Percentiles rank a stretch among this genome's conserved stretches.
phyloP scores from a whole-genome alignment of 495 filamentous ascomycete species.

The Lentithecium fluviatile region DNA sequence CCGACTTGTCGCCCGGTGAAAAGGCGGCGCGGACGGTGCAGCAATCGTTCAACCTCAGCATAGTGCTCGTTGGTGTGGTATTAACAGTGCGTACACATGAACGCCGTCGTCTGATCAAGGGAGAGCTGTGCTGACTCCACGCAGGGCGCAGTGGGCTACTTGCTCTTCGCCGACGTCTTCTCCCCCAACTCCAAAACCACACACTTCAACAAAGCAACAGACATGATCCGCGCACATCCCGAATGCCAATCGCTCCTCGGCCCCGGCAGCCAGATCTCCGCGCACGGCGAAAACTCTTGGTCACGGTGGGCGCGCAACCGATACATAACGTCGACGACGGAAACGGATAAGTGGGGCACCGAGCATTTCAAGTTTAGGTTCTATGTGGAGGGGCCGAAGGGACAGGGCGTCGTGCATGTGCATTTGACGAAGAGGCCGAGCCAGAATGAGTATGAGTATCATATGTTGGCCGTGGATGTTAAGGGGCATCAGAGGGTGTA shows the following conservation, averaged over 20 bases:
- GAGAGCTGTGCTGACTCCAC: constrained; percentile 24
- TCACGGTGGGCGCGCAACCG: constrained; percentile 83
- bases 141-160: constrained; percentile 70
- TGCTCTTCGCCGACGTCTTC: constrained; percentile 85
- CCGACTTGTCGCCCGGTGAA: constrained; percentile 67
- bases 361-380: constrained; percentile 89
- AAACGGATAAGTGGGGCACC: constrained; percentile 69
- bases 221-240: constrained; percentile 70
- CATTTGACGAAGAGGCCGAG: constrained; percentile 71
- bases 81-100: constrained; percentile 61
- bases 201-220: constrained; percentile 85
- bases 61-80: constrained; percentile 71
- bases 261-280: constrained; percentile 68
- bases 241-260: constrained; percentile 75
- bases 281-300: constrained; percentile 78
- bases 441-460: constrained; percentile 71
- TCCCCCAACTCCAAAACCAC: constrained; percentile 78
- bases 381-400: constrained; percentile 80
- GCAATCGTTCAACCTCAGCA: constrained; percentile 80
- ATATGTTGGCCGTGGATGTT: constrained; percentile 78
- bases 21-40: constrained; percentile 85
- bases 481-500: constrained; percentile 61
- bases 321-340: constrained; percentile 70
- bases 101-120: neutral
- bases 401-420: constrained; percentile 68